Percentiles rank a stretch among this genome's conserved stretches.
Conservation (phyloP, 2,329 filamentous ascomycete species). For the Botrytis fabae region DNA sequence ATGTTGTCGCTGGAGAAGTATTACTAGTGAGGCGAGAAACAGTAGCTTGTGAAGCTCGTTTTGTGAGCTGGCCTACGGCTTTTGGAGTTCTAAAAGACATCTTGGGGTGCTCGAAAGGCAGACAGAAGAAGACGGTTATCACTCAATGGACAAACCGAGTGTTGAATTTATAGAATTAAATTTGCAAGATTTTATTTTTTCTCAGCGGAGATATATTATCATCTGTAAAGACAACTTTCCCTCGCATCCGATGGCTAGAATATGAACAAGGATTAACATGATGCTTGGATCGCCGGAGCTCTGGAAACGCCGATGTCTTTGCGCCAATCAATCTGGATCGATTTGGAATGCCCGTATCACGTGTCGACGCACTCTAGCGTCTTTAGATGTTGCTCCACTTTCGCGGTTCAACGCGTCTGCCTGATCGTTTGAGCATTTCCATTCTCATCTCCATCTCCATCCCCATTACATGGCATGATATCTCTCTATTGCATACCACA, state of each 20-base stretch:
- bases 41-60: conserved; percentile 35
- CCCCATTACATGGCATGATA: neutral
- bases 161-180: neutral
- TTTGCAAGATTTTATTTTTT: neutral
- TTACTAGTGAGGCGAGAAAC: conserved; percentile 36
- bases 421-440: neutral
- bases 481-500: neutral
- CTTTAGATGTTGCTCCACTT: neutral
- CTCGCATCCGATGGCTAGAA: conserved; percentile 12
- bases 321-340: conserved; percentile 3
- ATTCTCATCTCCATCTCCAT: neutral
- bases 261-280: conserved; percentile 9
- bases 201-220: neutral
- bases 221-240: conserved; percentile 16
- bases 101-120: neutral
- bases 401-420: conserved; percentile 20
- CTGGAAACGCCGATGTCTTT: neutral
- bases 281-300: conserved; percentile 11
- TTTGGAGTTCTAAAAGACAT: conserved; percentile 47
- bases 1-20: conserved; percentile 34
- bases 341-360: neutral
- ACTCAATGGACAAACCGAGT: neutral
- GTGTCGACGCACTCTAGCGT: neutral
- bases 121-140: neutral
- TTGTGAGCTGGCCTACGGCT: conserved; percentile 34